These are phyloP conservation scores for Coemansia sp. DNA, from an alignment of 192 early-diverging fungal genomes.

Conservation along the genomic window DNA sequence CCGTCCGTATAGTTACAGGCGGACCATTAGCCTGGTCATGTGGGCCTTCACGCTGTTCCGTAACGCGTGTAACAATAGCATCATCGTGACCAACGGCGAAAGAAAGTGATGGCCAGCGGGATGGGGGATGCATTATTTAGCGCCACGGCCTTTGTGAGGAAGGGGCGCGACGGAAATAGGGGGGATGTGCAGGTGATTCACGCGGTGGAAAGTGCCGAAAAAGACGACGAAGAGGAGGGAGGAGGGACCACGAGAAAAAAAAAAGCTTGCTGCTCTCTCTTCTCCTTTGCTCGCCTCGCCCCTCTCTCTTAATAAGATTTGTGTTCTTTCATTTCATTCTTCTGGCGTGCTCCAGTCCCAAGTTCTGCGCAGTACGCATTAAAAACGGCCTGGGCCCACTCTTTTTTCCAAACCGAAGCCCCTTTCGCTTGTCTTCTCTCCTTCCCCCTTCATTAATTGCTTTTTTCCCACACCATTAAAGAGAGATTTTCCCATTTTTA, in stretches of 20 bases:
- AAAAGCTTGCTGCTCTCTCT: not conserved
- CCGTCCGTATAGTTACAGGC: too few species aligned
- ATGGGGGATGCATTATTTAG: not conserved
- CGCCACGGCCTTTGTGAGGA: not conserved
- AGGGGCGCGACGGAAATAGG: not conserved
- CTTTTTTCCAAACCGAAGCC: not conserved
- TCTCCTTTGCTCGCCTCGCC: not conserved
- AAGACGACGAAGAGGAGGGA: not conserved
- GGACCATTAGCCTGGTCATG: too few species aligned
- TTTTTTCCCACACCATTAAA: conserved; percentile 7
- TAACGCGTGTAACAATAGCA: too few species aligned
- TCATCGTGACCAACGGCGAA: not conserved
- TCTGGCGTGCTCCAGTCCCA: not conserved
- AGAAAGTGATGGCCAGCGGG: not conserved
- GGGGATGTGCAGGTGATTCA: not conserved
- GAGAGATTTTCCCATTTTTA: conserved; percentile 2
- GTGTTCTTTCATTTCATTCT: not conserved
- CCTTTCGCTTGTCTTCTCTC: not conserved
- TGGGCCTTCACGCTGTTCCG: too few species aligned
- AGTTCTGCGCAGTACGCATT: not conserved
- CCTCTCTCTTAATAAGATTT: not conserved
- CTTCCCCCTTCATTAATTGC: not conserved
- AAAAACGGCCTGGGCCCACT: not conserved
- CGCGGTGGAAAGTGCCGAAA: not conserved
- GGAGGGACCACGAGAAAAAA: not conserved